Evolutionary conservation across 208 protist species (phyloP).

Genomic region (Acanthamoeba rhysodes): DNA sequence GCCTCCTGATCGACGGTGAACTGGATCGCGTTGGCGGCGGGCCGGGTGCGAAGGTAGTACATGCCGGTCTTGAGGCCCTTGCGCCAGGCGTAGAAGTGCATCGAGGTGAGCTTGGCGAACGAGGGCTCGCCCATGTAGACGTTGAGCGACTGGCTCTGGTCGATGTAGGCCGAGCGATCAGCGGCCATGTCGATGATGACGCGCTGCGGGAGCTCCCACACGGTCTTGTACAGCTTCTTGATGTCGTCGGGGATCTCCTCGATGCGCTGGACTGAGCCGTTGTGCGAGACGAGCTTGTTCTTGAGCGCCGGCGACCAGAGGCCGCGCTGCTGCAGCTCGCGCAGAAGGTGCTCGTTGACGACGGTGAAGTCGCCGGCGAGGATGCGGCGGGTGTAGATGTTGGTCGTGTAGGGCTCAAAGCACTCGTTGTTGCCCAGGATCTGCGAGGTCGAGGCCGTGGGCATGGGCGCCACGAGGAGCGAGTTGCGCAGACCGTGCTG

Average conservation of each 20-base stretch:
- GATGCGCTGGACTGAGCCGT: conserved; percentile 97
- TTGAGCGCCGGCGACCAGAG: conserved; percentile 96
- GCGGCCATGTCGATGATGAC: conserved; percentile 99
- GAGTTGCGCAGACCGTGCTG: conserved; percentile 98
- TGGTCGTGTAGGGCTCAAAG: conserved; percentile 99
- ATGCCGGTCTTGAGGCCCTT: conserved; percentile 99
- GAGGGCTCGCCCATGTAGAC: conserved; percentile 97
- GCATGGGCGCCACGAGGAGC: conserved; percentile 99
- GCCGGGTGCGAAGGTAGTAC: conserved; percentile 98
- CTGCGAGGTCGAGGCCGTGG: conserved; percentile 99
- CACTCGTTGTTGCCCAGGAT: conserved; percentile 99
- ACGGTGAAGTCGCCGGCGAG: conserved; percentile 99
- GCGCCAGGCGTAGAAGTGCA: conserved; percentile 99
- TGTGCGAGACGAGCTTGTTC: conserved; percentile 97
- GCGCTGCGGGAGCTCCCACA: conserved; percentile 99
- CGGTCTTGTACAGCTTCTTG: conserved; percentile 98
- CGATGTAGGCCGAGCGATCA: conserved; percentile 99
- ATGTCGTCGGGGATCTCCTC: conserved; percentile 96
- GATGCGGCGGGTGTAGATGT: conserved; percentile 99
- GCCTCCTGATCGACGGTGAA: conserved; percentile 98
- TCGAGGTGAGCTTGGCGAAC: conserved; percentile 97
- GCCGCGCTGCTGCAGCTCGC: conserved; percentile 95
- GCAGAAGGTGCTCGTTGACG: conserved; percentile 99
- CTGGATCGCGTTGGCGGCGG: conserved; percentile 99
- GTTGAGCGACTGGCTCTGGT: conserved; percentile 99